These are phyloP conservation scores for Colletotrichum kahawae DNA, from an alignment of 2,329 filamentous ascomycete species.

Conservation along the genomic window DNA sequence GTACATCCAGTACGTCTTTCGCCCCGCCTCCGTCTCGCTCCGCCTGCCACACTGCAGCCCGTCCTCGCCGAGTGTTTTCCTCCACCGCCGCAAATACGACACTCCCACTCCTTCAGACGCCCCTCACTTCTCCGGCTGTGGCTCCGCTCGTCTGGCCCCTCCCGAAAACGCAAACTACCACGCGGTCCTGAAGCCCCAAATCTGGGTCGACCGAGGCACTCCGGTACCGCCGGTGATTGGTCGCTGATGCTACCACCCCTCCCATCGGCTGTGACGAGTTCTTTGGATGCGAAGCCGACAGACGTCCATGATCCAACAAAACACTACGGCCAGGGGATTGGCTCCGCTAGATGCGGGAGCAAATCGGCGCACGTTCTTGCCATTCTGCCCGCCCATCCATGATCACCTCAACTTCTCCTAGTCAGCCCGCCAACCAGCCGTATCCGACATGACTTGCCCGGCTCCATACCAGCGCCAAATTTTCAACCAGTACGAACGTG, in stretches of 20 bases:
- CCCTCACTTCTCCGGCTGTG: not conserved
- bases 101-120: not conserved
- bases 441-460: not conserved
- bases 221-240: slow-evolving; percentile 14
- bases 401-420: not conserved
- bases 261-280: slow-evolving; percentile 1
- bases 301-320: slow-evolving; percentile 3
- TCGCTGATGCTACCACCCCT: not conserved
- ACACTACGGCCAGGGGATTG: not conserved
- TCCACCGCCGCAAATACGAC: not conserved
- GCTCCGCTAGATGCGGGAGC: slow-evolving; percentile 8
- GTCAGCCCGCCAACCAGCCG: not conserved
- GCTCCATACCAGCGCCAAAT: slow-evolving; percentile 2
- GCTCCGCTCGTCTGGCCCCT: not conserved
- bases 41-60: not conserved
- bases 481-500: not conserved
- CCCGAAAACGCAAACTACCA: slow-evolving; percentile 2
- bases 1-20: not conserved
- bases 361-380: slow-evolving; percentile 15
- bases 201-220: slow-evolving; percentile 4
- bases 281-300: not conserved
- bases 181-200: not conserved
- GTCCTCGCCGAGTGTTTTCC: not conserved
- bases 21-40: not conserved
- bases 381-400: not conserved